Evolutionary conservation across 495 filamentous ascomycete species (phyloP), one percentile per base, ranked within the genome.

Genomic region (Thozetella sp.): DNA sequence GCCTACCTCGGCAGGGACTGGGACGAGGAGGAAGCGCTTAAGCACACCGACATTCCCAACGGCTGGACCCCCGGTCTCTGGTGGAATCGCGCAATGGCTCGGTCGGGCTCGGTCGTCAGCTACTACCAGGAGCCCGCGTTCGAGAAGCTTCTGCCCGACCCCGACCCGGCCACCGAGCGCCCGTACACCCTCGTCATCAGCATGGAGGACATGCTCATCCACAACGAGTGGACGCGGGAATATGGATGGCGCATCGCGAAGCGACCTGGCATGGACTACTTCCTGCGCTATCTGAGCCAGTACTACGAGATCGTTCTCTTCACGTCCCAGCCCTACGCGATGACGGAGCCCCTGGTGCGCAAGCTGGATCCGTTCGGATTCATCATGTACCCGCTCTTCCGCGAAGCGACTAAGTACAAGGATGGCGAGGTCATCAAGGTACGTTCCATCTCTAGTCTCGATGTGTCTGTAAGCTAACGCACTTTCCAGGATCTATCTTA

Each of bases 61-160:
- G 85, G 89, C 19, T 78, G 88, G 67, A 71, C 73, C 23, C 54
- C 77, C 10, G 78, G 76, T 11, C 79, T 91, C 48, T 93, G 93
- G 82, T 96, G 88, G 76, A 86, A 86, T 56, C 91, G 95, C 34
- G 82, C 87, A 58, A 86, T 80, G 66, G 91, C 93, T 26, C 87
- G 95, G 22, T 74, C 89, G 50, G 76, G 77, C n/a, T 86, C 90
- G 58, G 82, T 90, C 51, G 81, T 92, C 53, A 88, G 86, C 63
- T 97, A 97, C 81, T 98, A 97, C 80, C 96, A 92, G 63, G 95
- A 99, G 62, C 95, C 95, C 19, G 89, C 93, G 13, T 99, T 99
- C 78, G 86, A 91, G 6, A 97, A 97, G 80, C 81, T 99, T 54
- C 83, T 99, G 43, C 95, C 95, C 17, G 92, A 98, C 60, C 85